Base-by-base conservation (phyloP, 1,139 yeast genomes). In the Pichia sp. region DNA sequence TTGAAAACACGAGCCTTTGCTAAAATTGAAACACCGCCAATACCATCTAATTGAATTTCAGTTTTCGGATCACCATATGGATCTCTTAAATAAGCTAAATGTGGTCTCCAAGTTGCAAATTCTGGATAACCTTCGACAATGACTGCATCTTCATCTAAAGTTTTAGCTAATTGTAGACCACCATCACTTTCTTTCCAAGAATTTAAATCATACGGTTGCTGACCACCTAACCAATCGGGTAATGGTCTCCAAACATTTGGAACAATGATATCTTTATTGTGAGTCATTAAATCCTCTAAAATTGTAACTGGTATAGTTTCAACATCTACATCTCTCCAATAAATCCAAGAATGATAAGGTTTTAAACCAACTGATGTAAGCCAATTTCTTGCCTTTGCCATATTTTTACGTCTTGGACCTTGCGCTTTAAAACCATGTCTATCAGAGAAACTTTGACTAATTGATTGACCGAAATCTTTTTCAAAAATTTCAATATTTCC, bases 301-400 rank as follows among this genome's bases (percentile, higher is more conserved):
- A 88, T 83, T 31, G 84, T 74, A 10, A 87, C 83, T 1, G 96
- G 93, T 62, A 87, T 80, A 16, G 88, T 79, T 62, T 87, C 96
- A 49, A 88, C 84, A 66, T 88, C 96, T 1, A 84, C 96, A 67
- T 88, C 96, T 68, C 96, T 75, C 96, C 96, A 88, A 66, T 87
- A 86, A 10, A 88, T 95, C 96, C 96, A 88, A 9, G 93, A 83
- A 67, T 88, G 96, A 63, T 87, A 83, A 1, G 96, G 90, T 62
- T 83, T 79, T 54, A 89, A 70, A 1, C 96, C 89, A 47, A 80
- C 80, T 1, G 90, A 76, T 1, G 90, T 81, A 46, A 89, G 72
- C 93, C 95, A 89, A 67, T 89, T 89, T 67, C 96, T 75, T 3
- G 96, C 96, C 54, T 89, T 75, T 1, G 95, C 96, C 96, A 89